A percentile compares a stretch with the other conserved stretches of the same genome.
These are phyloP conservation scores for Pinus tabuliformis DNA, from an alignment of 75 land plant genomes.

Conservation along the genomic window DNA sequence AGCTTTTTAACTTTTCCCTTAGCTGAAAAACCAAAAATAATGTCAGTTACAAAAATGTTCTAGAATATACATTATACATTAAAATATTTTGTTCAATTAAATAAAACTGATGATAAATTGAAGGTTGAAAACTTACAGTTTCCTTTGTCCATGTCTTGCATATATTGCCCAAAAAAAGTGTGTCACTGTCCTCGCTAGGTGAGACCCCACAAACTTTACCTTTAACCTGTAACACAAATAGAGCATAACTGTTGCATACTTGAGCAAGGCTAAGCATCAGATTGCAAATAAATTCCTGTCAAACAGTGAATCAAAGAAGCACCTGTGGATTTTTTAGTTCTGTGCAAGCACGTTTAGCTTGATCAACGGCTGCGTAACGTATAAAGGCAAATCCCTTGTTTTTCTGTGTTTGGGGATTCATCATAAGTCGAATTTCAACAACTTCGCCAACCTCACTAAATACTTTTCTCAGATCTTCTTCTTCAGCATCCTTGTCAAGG, in stretches of 20 bases:
- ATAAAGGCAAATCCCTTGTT: conserved; percentile 78
- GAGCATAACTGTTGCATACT: not conserved
- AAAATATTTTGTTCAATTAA: no score
- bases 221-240: conserved; percentile 24
- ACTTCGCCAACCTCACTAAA: conserved; percentile 51
- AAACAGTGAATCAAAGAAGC: not conserved
- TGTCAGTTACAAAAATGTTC: not conserved
- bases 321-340: conserved; percentile 32
- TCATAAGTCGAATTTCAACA: conserved; percentile 48
- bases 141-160: conserved; percentile 56
- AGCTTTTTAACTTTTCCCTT: conserved; percentile 25
- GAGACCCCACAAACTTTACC: conserved; percentile 54
- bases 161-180: conserved; percentile 57
- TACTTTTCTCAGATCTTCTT: conserved; percentile 49
- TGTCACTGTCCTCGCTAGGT: conserved; percentile 60
- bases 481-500: conserved; percentile 45
- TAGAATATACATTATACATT: no score
- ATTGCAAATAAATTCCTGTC: not conserved
- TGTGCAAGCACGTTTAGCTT: conserved; percentile 38
- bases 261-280: no score
- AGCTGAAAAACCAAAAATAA: conserved; percentile 19
- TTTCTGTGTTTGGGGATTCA: conserved; percentile 31
- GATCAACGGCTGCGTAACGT: conserved; percentile 40
- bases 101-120: no score
- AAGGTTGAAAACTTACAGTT: conserved; percentile 14